phyloP scores from a whole-genome alignment of 768 basidiomycete genomes.

The Trametes coccinea region DNA sequence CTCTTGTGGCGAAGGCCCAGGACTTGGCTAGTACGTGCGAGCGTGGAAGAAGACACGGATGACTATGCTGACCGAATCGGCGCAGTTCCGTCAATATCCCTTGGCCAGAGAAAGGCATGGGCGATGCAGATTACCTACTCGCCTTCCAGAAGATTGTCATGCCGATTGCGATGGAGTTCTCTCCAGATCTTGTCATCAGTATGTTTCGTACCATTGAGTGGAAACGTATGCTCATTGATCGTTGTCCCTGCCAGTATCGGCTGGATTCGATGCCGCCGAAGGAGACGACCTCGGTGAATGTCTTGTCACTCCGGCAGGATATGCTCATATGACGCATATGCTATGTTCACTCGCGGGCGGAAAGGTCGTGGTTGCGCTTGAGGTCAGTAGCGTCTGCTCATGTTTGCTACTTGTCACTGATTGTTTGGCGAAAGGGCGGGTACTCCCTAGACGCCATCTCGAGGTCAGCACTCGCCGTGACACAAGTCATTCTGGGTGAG shows the following conservation, averaged over 20 bases:
- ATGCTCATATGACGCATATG: constrained; percentile 99
- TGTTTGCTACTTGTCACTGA: background rate
- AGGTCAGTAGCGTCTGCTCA: constrained; percentile 52
- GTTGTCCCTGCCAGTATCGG: constrained; percentile 66
- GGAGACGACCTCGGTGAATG: constrained; percentile 94
- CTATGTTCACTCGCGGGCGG: constrained; percentile 85
- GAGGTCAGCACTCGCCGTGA: constrained; percentile 83
- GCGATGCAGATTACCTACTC: constrained; percentile 93
- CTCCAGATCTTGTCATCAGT: constrained; percentile 96
- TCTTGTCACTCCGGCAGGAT: constrained; percentile 86
- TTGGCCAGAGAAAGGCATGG: constrained; percentile 87
- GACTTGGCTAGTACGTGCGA: constrained; percentile 75
- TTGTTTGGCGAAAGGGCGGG: constrained; percentile 69
- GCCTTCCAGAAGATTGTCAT: constrained; percentile 95
- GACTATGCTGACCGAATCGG: background rate
- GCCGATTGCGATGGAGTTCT: constrained; percentile 97
- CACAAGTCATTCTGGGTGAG: constrained; percentile 86
- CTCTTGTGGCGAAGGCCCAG: constrained; percentile 81
- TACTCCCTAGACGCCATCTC: constrained; percentile 93
- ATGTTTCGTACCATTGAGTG: constrained; percentile 31
- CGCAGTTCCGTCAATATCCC: constrained; percentile 91
- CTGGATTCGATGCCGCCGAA: constrained; percentile 94
- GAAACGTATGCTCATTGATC: background rate
- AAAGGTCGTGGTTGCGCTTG: constrained; percentile 87
- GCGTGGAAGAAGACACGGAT: no score